phyloP scores from a whole-genome alignment of 257 asterid genomes.

The Eustoma russellianum region DNA sequence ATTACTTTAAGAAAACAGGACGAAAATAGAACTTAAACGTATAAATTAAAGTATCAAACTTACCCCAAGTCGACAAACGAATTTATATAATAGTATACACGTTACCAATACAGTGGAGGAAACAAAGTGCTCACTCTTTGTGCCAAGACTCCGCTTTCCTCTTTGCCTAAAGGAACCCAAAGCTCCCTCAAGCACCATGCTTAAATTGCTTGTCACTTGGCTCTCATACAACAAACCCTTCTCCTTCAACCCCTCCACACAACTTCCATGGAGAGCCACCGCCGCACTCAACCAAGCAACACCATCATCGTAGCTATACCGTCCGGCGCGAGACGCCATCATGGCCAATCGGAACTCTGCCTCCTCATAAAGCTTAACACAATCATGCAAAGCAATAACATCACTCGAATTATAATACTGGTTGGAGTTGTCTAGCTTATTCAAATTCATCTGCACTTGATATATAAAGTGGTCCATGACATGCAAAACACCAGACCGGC shows the following conservation, averaged over 20 bases:
- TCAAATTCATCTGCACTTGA: too few relatives aligned
- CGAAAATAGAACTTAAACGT: too few relatives aligned
- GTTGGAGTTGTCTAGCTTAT: too few relatives aligned
- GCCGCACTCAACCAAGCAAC: conserved; percentile 70
- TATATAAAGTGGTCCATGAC: conserved; percentile 17
- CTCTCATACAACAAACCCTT: conserved; percentile 18
- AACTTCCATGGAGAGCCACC: conserved; percentile 45
- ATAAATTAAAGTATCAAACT: too few relatives aligned
- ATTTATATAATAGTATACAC: too few relatives aligned
- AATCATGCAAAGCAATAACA: conserved; percentile 21
- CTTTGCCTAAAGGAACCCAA: conserved; percentile 26
- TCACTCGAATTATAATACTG: background rate
- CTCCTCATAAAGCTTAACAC: conserved; percentile 37
- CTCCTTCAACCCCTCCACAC: conserved; percentile 50
- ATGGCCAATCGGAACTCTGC: conserved; percentile 34
- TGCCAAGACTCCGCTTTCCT: background rate
- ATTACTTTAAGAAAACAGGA: too few relatives aligned
- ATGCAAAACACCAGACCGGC: conserved; percentile 24
- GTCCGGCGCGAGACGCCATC: conserved; percentile 12
- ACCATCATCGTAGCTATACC: conserved; percentile 33
- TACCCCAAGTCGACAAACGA: too few relatives aligned
- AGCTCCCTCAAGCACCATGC: conserved; percentile 31
- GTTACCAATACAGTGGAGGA: too few relatives aligned
- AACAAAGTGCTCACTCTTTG: too few relatives aligned
- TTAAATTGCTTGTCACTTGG: conserved; percentile 16